Base-by-base conservation (phyloP, 2,329 filamentous ascomycete genomes). In the Zasmidium angulare region DNA sequence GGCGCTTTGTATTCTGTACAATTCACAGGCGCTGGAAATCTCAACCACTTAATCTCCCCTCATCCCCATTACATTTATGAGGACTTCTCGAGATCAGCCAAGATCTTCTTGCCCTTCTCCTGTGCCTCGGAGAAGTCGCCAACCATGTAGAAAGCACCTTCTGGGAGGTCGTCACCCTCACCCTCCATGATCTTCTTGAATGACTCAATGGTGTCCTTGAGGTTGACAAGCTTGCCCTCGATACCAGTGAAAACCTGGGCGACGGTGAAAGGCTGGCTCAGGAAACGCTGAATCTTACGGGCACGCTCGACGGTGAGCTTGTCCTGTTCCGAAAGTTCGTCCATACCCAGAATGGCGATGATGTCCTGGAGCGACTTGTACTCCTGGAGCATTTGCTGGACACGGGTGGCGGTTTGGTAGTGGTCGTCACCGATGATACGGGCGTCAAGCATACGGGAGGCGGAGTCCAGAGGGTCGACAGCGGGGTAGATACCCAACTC, bases 281-380 rank as follows among this genome's bases (percentile, higher is more conserved):
- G 86, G 92, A 99, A 99, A 89, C 93, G 90, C 87, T 99, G 95
- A 79, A 99, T 89, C 88, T 98, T 98, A 86, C 95, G 93, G 81
- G 95, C 95, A 88, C 95, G 95, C 89, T 99, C 95, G 86, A 99
- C 95, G 73, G 95, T 98, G 75, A 99, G 88, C 89, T 99, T 97
- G 82, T 99, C 95, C 74, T 90, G 90, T 86, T 98, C 95, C 68
- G 95, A 98, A 82, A 99, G 84, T 81, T 99, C 95, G 82, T 99
- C 95, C 95, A 99, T 98, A 89, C 93, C 93, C 79, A 98, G 83
- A 92, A 99, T 99, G 82, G 95, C 95, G 86, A 75, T 75, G 88
- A 99, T 99, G 85, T 99, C 95, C 85, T 99, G 95, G 71, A 99
- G 91, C 68, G 93, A 98, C 90, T 98, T 98, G 90, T 99, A 99